phyloP scores from a whole-genome alignment of 371 early-diverging fungal genomes.

The Chytridiales sp. region DNA sequence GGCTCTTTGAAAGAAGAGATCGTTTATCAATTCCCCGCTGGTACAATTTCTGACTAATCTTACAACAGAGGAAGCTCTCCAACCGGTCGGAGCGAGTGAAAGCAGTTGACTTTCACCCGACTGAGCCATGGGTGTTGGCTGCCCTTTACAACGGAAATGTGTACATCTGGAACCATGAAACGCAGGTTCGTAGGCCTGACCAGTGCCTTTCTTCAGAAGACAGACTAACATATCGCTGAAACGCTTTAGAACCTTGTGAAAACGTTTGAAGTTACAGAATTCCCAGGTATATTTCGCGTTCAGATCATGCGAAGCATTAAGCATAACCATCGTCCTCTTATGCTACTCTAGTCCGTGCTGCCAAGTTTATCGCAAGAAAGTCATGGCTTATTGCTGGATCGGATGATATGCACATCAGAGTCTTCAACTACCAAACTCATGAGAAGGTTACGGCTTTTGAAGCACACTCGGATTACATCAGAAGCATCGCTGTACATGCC shows the following conservation, averaged over 20 bases:
- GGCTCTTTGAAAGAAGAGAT: too few species aligned
- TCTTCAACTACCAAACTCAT: constrained; percentile 99
- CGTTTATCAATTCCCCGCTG: neutral
- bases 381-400: constrained; percentile 96
- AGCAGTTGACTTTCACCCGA: constrained; percentile 98
- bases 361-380: constrained; percentile 95
- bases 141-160: constrained; percentile 96
- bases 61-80: constrained; percentile 50
- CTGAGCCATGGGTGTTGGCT: constrained; percentile 98
- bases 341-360: constrained; percentile 79
- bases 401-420: constrained; percentile 96
- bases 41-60: neutral
- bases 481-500: constrained; percentile 94
- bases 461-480: constrained; percentile 98
- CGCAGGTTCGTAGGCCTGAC: constrained; percentile 65
- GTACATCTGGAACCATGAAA: constrained; percentile 98
- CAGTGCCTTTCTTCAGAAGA: constrained; percentile 1
- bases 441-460: constrained; percentile 95
- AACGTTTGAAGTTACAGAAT: constrained; percentile 88
- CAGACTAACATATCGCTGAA: constrained; percentile 19
- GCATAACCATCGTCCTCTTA: neutral
- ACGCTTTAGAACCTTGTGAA: constrained; percentile 81
- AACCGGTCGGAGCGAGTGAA: constrained; percentile 96
- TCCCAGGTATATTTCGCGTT: constrained; percentile 16
- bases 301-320: neutral